These are phyloP conservation scores for Ceratobasidium sp. DNA, from an alignment of 1,284 basidiomycete genomes.

Conservation along the genomic window DNA sequence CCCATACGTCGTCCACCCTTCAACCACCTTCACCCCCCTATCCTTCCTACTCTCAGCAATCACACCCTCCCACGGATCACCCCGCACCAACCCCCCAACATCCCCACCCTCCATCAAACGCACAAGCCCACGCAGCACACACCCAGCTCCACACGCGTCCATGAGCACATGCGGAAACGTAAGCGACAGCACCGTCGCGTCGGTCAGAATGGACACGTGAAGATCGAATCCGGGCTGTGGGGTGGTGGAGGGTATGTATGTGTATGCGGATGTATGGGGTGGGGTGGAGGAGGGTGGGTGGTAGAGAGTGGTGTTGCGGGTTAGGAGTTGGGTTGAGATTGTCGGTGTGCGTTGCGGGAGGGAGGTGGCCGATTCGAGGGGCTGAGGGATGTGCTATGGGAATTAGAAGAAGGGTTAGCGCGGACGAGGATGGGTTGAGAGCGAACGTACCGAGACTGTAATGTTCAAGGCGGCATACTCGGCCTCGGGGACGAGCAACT, in stretches of 20 bases:
- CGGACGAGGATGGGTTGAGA: not conserved
- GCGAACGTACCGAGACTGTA: slow-evolving; percentile 13
- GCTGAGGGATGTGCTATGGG: slow-evolving; percentile 9
- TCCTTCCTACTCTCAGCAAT: not conserved
- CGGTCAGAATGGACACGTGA: slow-evolving; percentile 18
- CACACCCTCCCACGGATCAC: not conserved
- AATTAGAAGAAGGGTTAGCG: not conserved
- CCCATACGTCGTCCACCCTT: slow-evolving; percentile 36
- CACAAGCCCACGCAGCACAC: slow-evolving; percentile 20
- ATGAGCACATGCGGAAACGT: slow-evolving; percentile 34
- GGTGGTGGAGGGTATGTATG: slow-evolving; percentile 7
- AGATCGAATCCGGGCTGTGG: slow-evolving; percentile 17
- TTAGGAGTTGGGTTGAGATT: slow-evolving; percentile 23
- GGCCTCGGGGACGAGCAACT: slow-evolving; percentile 33
- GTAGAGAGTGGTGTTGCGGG: slow-evolving; percentile 6
- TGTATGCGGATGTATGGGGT: not conserved
- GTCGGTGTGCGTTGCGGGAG: slow-evolving; percentile 15
- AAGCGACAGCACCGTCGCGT: slow-evolving; percentile 20
- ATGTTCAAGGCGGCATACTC: slow-evolving; percentile 17
- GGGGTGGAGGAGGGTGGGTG: not conserved
- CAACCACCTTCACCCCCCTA: not conserved
- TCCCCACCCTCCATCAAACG: slow-evolving; percentile 2
- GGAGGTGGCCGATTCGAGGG: not conserved
- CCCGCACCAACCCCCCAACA: not conserved
- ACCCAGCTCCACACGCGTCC: slow-evolving; percentile 8